Percentiles rank a stretch among this genome's conserved stretches.
Conservation (phyloP, 2,329 filamentous ascomycete species). For the Exophiala sp. region DNA sequence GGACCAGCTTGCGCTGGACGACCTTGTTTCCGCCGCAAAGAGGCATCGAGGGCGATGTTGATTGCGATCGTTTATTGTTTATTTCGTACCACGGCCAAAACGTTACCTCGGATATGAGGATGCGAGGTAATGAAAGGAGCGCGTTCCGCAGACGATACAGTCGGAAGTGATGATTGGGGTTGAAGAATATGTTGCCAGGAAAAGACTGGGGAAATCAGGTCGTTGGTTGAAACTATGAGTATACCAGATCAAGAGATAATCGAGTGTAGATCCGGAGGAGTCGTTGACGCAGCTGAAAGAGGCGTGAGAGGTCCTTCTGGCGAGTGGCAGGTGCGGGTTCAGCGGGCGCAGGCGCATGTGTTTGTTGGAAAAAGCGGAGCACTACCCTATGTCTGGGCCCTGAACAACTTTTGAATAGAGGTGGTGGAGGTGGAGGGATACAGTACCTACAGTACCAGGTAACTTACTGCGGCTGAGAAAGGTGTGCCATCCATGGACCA, state of each 20-base stretch:
- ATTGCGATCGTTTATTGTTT: neutral
- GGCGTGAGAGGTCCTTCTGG: neutral
- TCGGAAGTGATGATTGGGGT: neutral
- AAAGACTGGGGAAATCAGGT: neutral
- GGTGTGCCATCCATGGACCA: too few relatives aligned
- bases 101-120: neutral
- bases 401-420: too few relatives aligned
- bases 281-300: neutral
- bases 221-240: neutral
- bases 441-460: too few relatives aligned
- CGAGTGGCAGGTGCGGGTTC: neutral
- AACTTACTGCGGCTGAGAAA: too few relatives aligned
- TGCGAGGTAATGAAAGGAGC: neutral
- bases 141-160: neutral
- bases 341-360: neutral
- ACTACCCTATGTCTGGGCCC: too few relatives aligned
- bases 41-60: constrained; percentile 38
- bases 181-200: neutral
- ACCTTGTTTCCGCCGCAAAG: constrained; percentile 74
- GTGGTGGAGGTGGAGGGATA: too few relatives aligned
- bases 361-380: neutral
- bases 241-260: neutral
- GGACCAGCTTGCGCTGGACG: constrained; percentile 92
- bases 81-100: neutral
- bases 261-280: constrained; percentile 1